A percentile compares a stretch with the other conserved stretches of the same genome.
Evolutionary conservation across 176 grass and related monocot species (phyloP).

Genomic region (Luzula sylvatica): DNA sequence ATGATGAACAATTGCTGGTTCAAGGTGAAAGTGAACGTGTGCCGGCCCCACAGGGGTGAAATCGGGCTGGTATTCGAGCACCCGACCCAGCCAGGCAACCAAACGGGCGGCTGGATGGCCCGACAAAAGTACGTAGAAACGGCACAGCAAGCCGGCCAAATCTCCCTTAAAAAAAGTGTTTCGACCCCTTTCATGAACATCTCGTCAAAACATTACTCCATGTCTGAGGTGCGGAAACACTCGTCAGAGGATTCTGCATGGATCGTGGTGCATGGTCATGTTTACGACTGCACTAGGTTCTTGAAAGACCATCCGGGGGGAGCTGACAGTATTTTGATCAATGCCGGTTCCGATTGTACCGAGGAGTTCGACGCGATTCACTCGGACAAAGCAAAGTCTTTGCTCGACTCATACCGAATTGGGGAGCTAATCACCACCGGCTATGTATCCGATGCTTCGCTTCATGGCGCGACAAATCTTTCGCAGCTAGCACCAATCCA

Average conservation of each 20-base stretch:
- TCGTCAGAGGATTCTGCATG: slow-evolving; percentile 52
- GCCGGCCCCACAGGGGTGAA: slow-evolving; percentile 61
- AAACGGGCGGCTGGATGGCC: slow-evolving; percentile 77
- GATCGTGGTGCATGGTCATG: slow-evolving; percentile 81
- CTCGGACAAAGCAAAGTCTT: slow-evolving; percentile 74
- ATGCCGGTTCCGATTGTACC: slow-evolving; percentile 83
- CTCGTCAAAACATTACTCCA: slow-evolving; percentile 35
- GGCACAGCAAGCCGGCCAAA: slow-evolving; percentile 36
- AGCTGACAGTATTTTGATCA: slow-evolving; percentile 94
- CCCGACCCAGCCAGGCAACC: slow-evolving; percentile 76
- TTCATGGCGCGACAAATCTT: slow-evolving; percentile 33
- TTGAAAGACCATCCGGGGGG: slow-evolving; percentile 83
- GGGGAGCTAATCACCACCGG: slow-evolving; percentile 75
- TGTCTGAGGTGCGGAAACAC: slow-evolving; percentile 80
- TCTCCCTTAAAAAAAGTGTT: slow-evolving; percentile 58
- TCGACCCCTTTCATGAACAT: slow-evolving; percentile 60
- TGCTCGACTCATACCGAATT: slow-evolving; percentile 67
- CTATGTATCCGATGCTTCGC: slow-evolving; percentile 54
- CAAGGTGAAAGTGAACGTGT: slow-evolving; percentile 80
- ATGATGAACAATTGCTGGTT: slow-evolving; percentile 99
- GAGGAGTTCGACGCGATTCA: slow-evolving; percentile 99
- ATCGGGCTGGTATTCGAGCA: slow-evolving; percentile 87
- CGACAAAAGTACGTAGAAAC: slow-evolving; percentile 79
- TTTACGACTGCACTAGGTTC: slow-evolving; percentile 86
- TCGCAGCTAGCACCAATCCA: slow-evolving; percentile 50